A percentile compares a stretch with the other conserved stretches of the same genome.
These are phyloP conservation scores for Fraxinus dipetala DNA, from an alignment of 305 asterid genomes.

Conservation along the genomic window DNA sequence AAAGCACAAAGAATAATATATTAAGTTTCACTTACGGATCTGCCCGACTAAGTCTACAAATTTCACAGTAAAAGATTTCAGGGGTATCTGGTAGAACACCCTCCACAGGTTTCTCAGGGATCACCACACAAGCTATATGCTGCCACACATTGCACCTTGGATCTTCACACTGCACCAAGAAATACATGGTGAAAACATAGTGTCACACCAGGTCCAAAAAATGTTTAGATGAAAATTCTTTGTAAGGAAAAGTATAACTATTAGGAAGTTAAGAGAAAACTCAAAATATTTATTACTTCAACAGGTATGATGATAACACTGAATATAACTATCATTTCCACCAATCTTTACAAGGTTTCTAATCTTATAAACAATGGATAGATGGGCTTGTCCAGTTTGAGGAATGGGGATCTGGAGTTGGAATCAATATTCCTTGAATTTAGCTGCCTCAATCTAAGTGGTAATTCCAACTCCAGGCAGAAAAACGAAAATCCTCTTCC, in stretches of 20 bases:
- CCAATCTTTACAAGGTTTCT: background rate
- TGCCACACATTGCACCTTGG: slow-evolving; percentile 87
- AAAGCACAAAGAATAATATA: background rate
- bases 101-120: slow-evolving; percentile 81
- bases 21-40: slow-evolving; percentile 78
- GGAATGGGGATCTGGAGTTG: background rate
- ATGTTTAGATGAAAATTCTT: background rate
- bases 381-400: background rate
- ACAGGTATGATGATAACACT: background rate
- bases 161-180: slow-evolving; percentile 86
- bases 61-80: slow-evolving; percentile 77
- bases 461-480: background rate
- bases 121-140: slow-evolving; percentile 82
- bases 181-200: slow-evolving; percentile 24
- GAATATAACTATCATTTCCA: background rate
- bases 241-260: slow-evolving; percentile 3
- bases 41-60: slow-evolving; percentile 84
- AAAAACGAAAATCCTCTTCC: background rate
- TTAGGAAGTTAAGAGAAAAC: slow-evolving; percentile 1
- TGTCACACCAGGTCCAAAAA: background rate
- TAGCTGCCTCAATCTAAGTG: background rate
- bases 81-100: slow-evolving; percentile 64
- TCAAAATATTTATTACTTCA: slow-evolving; percentile 19
- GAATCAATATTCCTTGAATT: background rate
- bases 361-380: background rate